Evolutionary conservation across 305 asterid species (phyloP).

Genomic region (Fraxinus sp.): DNA sequence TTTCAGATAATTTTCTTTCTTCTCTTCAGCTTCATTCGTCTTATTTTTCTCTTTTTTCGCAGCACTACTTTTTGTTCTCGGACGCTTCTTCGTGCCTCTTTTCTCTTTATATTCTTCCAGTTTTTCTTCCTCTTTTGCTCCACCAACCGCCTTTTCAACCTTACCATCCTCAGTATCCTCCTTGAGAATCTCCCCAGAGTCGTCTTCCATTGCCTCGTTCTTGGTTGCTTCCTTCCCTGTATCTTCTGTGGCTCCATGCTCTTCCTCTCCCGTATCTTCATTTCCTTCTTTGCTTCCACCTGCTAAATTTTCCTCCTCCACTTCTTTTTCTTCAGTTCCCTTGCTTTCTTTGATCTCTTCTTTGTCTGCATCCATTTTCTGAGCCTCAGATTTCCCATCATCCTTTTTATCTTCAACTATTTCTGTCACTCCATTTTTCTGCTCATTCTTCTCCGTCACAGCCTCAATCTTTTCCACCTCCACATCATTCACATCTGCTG

Average conservation of each 20-base stretch:
- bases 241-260: constrained; percentile 19
- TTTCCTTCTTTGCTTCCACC: constrained; percentile 2
- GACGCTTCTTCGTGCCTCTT: constrained; percentile 45
- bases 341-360: background rate
- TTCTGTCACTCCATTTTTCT: background rate
- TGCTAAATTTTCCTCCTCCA: constrained; percentile 1
- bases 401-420: background rate
- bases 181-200: constrained; percentile 18
- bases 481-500: constrained; percentile 40
- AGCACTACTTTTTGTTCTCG: constrained; percentile 43
- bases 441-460: background rate
- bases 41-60: constrained; percentile 34
- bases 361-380: background rate
- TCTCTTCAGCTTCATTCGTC: constrained; percentile 35
- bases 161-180: constrained; percentile 23
- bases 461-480: background rate
- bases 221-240: constrained; percentile 22
- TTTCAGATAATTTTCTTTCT: constrained; percentile 34
- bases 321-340: constrained; percentile 27
- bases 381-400: background rate
- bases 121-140: constrained; percentile 32
- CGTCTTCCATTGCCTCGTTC: constrained; percentile 27
- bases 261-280: background rate
- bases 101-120: constrained; percentile 32
- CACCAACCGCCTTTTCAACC: constrained; percentile 35